Conservation (phyloP, 2,329 filamentous ascomycete genomes). For the Capronia americana region DNA sequence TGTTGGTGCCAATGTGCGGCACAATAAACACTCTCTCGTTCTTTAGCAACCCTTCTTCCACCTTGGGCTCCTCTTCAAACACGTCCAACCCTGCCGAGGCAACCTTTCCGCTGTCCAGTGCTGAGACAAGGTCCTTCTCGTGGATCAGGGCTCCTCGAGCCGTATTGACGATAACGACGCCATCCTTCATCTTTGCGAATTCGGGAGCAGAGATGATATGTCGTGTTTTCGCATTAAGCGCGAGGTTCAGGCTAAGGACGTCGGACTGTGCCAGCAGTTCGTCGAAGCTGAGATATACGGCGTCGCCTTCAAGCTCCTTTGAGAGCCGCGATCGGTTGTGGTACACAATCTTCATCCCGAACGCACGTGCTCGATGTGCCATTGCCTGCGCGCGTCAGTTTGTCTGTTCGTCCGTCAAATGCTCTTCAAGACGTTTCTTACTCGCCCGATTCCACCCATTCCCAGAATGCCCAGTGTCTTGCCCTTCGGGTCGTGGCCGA, state of each 20-base stretch:
- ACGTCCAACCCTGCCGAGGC: slow-evolving; percentile 55
- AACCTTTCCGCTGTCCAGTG: slow-evolving; percentile 54
- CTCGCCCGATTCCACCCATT: slow-evolving; percentile 57
- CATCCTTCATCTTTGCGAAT: slow-evolving; percentile 54
- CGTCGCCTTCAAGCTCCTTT: slow-evolving; percentile 49
- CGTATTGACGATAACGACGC: slow-evolving; percentile 53
- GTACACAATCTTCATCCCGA: slow-evolving; percentile 56
- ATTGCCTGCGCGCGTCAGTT: slow-evolving; percentile 48
- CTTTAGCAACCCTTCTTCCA: slow-evolving; percentile 56
- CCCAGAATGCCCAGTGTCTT: slow-evolving; percentile 56
- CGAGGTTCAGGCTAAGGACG: slow-evolving; percentile 55
- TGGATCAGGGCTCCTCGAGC: slow-evolving; percentile 54
- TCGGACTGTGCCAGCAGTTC: slow-evolving; percentile 54
- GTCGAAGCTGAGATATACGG: slow-evolving; percentile 55
- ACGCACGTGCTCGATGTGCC: slow-evolving; percentile 52
- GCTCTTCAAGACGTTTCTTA: slow-evolving; percentile 39
- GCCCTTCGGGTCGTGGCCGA: slow-evolving; percentile 55
- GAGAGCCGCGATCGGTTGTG: slow-evolving; percentile 54
- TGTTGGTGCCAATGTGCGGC: slow-evolving; percentile 66
- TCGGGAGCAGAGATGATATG: slow-evolving; percentile 56
- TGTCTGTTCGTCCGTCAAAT: slow-evolving; percentile 2
- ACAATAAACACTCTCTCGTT: slow-evolving; percentile 59
- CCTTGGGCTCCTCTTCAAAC: slow-evolving; percentile 54
- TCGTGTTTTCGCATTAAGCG: slow-evolving; percentile 52
- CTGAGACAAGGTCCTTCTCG: slow-evolving; percentile 54